Percentiles rank a stretch among this genome's conserved stretches.
phyloP scores from a whole-genome alignment of 1,284 basidiomycete species.

The Moniliella sp. region DNA sequence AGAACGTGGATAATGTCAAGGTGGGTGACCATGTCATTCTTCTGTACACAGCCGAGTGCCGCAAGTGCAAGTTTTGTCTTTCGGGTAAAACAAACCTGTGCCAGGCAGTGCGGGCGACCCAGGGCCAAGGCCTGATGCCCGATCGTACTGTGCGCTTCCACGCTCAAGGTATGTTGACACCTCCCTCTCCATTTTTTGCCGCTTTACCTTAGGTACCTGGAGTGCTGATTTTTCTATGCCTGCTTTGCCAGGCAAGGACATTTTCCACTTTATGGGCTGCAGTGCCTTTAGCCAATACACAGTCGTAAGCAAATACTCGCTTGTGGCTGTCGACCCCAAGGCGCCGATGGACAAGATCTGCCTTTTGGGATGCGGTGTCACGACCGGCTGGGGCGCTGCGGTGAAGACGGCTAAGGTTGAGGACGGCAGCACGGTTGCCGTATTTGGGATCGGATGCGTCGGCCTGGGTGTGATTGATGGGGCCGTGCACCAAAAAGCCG shows the following conservation, averaged over 20 bases:
- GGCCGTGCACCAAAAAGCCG: constrained; percentile 53
- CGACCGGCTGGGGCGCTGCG: constrained; percentile 82
- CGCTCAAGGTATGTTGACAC: no score
- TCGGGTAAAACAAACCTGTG: constrained; percentile 76
- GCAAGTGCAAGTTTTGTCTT: constrained; percentile 55
- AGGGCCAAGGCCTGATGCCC: constrained; percentile 91
- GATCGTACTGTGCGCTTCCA: constrained; percentile 74
- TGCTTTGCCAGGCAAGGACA: constrained; percentile 61
- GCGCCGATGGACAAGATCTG: constrained; percentile 86
- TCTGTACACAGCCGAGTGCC: constrained; percentile 32
- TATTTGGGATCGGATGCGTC: constrained; percentile 89
- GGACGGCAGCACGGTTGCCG: constrained; percentile 56
- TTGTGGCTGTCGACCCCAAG: constrained; percentile 62
- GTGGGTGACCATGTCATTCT: constrained; percentile 54
- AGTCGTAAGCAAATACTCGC: constrained; percentile 85
- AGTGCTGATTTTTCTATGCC: no score
- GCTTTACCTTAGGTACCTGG: no score
- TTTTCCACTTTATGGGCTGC: constrained; percentile 92
- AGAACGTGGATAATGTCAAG: constrained; percentile 68
- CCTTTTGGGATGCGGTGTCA: constrained; percentile 75
- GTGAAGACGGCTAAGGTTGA: constrained; percentile 40
- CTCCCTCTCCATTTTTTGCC: no score
- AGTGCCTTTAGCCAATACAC: constrained; percentile 98
- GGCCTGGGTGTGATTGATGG: constrained; percentile 65
- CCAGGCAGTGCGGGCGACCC: constrained; percentile 59